Evolutionary conservation across 1,284 basidiomycete species (phyloP).

Genomic region (Spongiforma sp.): DNA sequence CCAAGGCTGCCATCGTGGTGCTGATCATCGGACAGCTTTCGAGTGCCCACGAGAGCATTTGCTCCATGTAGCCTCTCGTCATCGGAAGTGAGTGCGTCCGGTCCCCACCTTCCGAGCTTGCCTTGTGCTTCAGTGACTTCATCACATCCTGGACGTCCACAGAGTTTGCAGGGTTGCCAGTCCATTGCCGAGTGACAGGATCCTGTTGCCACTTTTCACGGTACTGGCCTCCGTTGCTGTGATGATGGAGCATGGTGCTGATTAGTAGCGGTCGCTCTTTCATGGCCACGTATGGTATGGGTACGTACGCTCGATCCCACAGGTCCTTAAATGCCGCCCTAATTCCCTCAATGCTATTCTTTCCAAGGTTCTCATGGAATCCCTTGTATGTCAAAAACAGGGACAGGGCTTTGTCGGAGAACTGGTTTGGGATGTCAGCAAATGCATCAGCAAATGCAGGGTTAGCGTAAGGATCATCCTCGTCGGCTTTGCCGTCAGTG

Average conservation of each 20-base stretch:
- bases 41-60: not conserved
- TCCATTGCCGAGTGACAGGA: not conserved
- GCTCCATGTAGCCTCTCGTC: conserved; percentile 1
- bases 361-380: conserved; percentile 4
- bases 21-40: not conserved
- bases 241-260: not conserved
- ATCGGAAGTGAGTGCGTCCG: conserved; percentile 9
- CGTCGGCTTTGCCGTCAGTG: not conserved
- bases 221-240: not conserved
- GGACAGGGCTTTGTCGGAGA: not conserved
- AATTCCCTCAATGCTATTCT: not conserved
- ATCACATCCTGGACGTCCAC: conserved; percentile 3
- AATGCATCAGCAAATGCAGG: not conserved
- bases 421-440: not conserved
- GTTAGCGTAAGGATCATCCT: not conserved
- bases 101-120: conserved; percentile 4
- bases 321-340: conserved; percentile 9
- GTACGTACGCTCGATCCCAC: conserved; percentile 3
- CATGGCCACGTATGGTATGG: not conserved
- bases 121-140: conserved; percentile 11
- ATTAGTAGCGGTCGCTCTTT: not conserved
- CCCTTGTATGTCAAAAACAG: conserved; percentile 8
- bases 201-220: not conserved
- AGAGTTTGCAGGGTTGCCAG: conserved; percentile 1
- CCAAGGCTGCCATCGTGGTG: not conserved